Base-by-base conservation (phyloP, 371 early-diverging fungal genomes). In the Mortierella sp. region DNA sequence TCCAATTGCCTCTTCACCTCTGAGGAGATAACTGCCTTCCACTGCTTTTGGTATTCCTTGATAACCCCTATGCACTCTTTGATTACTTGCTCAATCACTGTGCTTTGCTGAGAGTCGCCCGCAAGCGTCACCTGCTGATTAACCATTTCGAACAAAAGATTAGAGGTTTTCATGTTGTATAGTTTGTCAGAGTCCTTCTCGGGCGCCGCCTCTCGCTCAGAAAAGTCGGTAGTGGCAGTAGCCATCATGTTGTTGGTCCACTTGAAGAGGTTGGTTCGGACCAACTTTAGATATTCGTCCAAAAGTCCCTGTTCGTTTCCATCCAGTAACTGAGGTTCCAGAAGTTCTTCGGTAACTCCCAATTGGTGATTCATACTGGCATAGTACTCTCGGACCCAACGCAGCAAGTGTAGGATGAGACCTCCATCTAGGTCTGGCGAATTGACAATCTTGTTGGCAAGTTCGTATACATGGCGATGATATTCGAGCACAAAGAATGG, bases 101-200 rank as follows among this genome's bases (percentile, higher is more conserved):
- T 94, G 20, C 94, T 94, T n/a, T 95, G 92, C 59, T 93, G 93
- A 2, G 95, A 93, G 35, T 93, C 91, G 22, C 89, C 88, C 0
- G 95, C 97, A 11, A 97, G 85, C 62, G 96, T 96, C 47, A 99
- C 91, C 77, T 98, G 98, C 86, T 98, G 97, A 80, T 97, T 97
- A 73, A 98, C 91, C 87, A 98, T 97, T 83, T 97, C 95, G 84
- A 97, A 98, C 77, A 97, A 87, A 62, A 96, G 93, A 22, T 94
- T 93, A 3, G 96, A 90, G 5, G 94, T 94, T 18, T 93, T 85
- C 63, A 97, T 88, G 22, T 93, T 88, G 74, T 95, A 97, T 55
- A 92, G 88, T 14, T 93, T 94, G 72, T 92, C 93, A 22, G 89
- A 88, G 68, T 94, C 93, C 75, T 87, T 86, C 55, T 95, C 96